These are phyloP conservation scores for Volutella citrinella DNA, from an alignment of 2,329 filamentous ascomycete species.

Conservation along the genomic window DNA sequence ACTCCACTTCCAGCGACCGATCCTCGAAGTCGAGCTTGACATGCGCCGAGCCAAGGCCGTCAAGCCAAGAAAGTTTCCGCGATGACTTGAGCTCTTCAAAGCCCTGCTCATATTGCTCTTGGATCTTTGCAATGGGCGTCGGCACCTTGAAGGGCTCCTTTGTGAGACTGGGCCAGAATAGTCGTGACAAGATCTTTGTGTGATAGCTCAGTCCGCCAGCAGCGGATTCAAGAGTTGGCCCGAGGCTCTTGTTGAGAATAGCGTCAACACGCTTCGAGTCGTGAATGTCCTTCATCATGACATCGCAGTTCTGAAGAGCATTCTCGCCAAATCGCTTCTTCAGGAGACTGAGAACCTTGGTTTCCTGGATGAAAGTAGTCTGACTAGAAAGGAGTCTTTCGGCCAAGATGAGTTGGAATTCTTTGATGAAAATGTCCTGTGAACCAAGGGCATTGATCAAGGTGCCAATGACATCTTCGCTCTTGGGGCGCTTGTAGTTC, in stretches of 20 bases:
- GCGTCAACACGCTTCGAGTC: conserved; percentile 76
- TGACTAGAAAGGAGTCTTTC: conserved; percentile 71
- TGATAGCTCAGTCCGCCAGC: conserved; percentile 49
- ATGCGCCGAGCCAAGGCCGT: conserved; percentile 74
- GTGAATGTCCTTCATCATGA: conserved; percentile 92
- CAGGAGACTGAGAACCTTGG: conserved; percentile 79
- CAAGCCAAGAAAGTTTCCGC: conserved; percentile 85
- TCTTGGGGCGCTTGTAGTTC: conserved; percentile 86
- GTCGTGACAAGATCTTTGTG: conserved; percentile 82
- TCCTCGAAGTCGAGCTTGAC: conserved; percentile 83
- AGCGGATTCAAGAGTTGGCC: conserved; percentile 9
- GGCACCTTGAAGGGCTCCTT: conserved; percentile 68
- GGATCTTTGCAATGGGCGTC: conserved; percentile 52
- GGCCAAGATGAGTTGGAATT: conserved; percentile 86
- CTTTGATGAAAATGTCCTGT: conserved; percentile 89
- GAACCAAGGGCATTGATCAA: conserved; percentile 85
- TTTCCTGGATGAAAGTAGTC: conserved; percentile 71
- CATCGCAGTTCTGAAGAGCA: conserved; percentile 87
- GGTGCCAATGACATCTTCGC: conserved; percentile 87
- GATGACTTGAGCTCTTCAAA: conserved; percentile 80
- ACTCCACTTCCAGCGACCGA: conserved; percentile 67
- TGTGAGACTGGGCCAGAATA: conserved; percentile 88
- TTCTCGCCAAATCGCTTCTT: conserved; percentile 86
- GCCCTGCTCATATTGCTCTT: conserved; percentile 67
- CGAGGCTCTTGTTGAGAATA: conserved; percentile 52